phyloP scores from a whole-genome alignment of 1,284 basidiomycete species.

The Chalciporus sp. region DNA sequence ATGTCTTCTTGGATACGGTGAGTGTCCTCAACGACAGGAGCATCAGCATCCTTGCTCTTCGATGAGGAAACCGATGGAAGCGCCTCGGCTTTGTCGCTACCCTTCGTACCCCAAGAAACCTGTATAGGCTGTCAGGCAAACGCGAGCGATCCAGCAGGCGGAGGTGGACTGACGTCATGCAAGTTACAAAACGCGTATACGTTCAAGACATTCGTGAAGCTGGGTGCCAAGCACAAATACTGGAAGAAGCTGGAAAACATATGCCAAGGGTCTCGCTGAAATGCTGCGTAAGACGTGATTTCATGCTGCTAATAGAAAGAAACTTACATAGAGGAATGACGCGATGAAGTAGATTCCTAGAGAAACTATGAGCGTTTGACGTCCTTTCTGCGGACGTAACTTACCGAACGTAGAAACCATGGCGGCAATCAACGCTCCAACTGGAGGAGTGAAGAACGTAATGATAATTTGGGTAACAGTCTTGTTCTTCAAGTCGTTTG shows the following conservation, averaged over 20 bases:
- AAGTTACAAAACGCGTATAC: slow-evolving; percentile 97
- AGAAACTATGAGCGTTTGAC: not conserved
- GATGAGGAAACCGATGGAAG: slow-evolving; percentile 89
- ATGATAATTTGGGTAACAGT: slow-evolving; percentile 46
- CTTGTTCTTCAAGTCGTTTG: slow-evolving; percentile 51
- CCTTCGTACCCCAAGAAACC: slow-evolving; percentile 95
- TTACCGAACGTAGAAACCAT: slow-evolving; percentile 85
- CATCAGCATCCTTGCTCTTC: slow-evolving; percentile 75
- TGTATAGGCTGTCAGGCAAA: slow-evolving; percentile 29
- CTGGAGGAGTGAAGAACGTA: slow-evolving; percentile 72
- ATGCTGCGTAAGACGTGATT: slow-evolving; percentile 3
- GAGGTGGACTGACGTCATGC: slow-evolving; percentile 67
- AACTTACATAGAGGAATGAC: slow-evolving; percentile 86
- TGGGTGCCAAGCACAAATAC: slow-evolving; percentile 87
- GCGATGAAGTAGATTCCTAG: slow-evolving; percentile 80
- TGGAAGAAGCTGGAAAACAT: slow-evolving; percentile 97
- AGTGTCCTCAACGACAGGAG: slow-evolving; percentile 82
- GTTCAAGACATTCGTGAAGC: slow-evolving; percentile 93
- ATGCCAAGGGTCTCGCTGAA: slow-evolving; percentile 94
- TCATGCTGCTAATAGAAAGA: not conserved
- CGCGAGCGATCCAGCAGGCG: not conserved
- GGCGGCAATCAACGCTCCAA: slow-evolving; percentile 85
- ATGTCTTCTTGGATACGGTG: slow-evolving; percentile 84
- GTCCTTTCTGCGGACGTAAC: slow-evolving; percentile 14
- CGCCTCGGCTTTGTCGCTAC: slow-evolving; percentile 93